Evolutionary conservation across 1,139 yeast species (phyloP).

Genomic region (Kodamaea arcana): DNA sequence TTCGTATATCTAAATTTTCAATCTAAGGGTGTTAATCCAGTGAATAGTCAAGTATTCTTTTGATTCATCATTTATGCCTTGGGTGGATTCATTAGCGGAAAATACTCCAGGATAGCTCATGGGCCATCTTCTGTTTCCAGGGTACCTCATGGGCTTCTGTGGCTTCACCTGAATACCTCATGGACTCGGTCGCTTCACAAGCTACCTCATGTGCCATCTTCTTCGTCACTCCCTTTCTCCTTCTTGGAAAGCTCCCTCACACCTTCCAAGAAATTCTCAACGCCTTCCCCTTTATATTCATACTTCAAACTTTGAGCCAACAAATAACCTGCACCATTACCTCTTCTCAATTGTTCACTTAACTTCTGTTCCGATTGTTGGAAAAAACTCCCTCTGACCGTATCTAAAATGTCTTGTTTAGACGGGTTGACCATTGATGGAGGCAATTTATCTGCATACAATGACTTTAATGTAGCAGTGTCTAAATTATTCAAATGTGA

Average conservation of each 20-base stretch:
- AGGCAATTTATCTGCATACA: slow-evolving; percentile 44
- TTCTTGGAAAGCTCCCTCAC: slow-evolving; percentile 8
- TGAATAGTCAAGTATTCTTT: too few relatives aligned
- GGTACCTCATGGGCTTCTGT: too few relatives aligned
- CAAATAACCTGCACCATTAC: slow-evolving; percentile 48
- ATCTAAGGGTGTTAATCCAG: too few relatives aligned
- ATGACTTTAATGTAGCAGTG: slow-evolving; percentile 30
- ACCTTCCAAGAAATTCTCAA: slow-evolving; percentile 50
- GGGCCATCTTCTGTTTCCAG: background rate
- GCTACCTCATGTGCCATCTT: too few relatives aligned
- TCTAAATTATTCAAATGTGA: slow-evolving; percentile 35
- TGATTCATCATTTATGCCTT: too few relatives aligned
- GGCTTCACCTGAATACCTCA: too few relatives aligned
- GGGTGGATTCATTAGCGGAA: background rate
- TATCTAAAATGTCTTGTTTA: slow-evolving; percentile 38
- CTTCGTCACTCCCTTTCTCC: slow-evolving; percentile 6
- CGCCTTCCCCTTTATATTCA: slow-evolving; percentile 57
- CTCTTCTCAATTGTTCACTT: slow-evolving; percentile 36
- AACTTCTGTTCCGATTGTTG: slow-evolving; percentile 44
- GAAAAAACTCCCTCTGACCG: slow-evolving; percentile 53
- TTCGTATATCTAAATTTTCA: too few relatives aligned
- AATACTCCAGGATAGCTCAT: too few relatives aligned
- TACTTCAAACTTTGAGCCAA: slow-evolving; percentile 50
- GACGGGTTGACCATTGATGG: slow-evolving; percentile 32
- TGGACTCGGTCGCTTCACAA: too few relatives aligned